Conservation (phyloP, 768 basidiomycete species). For the Amanita pseudoporphyria region DNA sequence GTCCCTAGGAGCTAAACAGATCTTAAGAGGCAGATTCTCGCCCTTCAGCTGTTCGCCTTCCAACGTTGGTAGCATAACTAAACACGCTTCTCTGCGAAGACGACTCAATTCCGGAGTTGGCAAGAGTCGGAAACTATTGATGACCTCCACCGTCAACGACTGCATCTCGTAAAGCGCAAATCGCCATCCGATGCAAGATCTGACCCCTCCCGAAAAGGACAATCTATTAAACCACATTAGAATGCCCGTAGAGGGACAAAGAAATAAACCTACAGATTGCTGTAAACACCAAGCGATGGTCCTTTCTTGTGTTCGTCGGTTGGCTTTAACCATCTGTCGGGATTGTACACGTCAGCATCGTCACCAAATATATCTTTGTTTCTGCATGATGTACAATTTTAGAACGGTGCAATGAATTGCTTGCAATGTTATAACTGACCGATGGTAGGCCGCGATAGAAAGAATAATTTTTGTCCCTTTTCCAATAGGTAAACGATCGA, state of each 20-base stretch:
- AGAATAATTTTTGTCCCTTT: conserved; percentile 41
- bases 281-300: conserved; percentile 34
- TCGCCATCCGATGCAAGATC: conserved; percentile 41
- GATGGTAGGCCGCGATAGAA: conserved; percentile 47
- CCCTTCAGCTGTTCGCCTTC: conserved; percentile 38
- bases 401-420: no score
- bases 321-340: conserved; percentile 43
- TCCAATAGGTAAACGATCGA: conserved; percentile 35
- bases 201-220: conserved; percentile 38
- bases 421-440: conserved; percentile 19
- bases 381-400: conserved; percentile 15
- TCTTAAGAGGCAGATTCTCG: conserved; percentile 32
- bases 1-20: conserved; percentile 29
- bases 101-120: conserved; percentile 29
- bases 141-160: conserved; percentile 45
- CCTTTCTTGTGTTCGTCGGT: conserved; percentile 24
- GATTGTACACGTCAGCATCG: conserved; percentile 45
- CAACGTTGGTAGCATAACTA: conserved; percentile 39
- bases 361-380: conserved; percentile 44
- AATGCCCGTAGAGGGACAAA: neutral
- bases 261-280: conserved; percentile 30
- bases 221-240: conserved; percentile 18
- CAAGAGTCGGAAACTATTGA: conserved; percentile 49
- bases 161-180: conserved; percentile 49
- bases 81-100: conserved; percentile 33